Evolutionary conservation across 495 filamentous ascomycete genomes (phyloP), one percentile per base, ranked within the genome.

Genomic region (Copromyces sp.): DNA sequence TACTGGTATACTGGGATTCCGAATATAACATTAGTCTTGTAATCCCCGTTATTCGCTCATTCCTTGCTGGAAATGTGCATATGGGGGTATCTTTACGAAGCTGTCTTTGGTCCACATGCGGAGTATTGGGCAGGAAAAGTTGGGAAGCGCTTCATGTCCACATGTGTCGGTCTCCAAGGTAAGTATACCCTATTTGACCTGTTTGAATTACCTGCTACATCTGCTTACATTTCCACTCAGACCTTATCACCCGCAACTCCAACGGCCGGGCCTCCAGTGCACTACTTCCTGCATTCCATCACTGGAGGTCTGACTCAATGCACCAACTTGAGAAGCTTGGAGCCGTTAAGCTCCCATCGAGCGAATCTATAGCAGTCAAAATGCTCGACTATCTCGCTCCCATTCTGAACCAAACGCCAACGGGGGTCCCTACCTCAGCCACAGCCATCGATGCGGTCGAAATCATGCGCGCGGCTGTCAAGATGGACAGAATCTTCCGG

Each of bases 401-500:
- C 41, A 42, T 42, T 9, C 9, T 45, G 5, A 20, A 45, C 42
- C 17, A n/a, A 3, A 45, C 42, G 8, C 0, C 16, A n/a, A 1
- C 16, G 0, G 6, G 17, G 0, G 4, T 41, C 14, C 0, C 12
- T 0, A 45, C 0, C 2, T n/a, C 42, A n/a, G 42, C 42, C 7
- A 14, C 17, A n/a, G 6, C 2, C 7, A n/a, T 7, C 0, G 69
- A 70, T 1, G 37, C 38, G 0, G 1, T 20, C 11, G 39, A 35
- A 4, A 70, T 74, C 5, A 17, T 74, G 0, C 37, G 20, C 2
- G 68, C 38, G 2, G 72, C 74, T 16, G 24, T 9, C 2, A 29
- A 69, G 16, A 24, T 76, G 1, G 74, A 69, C 20, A n/a, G 4
- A 3, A 72, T 70, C 17, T 73, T 76, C 47, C 47, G 72, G 35